phyloP scores from a whole-genome alignment of 345 rosid species.

The Ceriops zippeliana region DNA sequence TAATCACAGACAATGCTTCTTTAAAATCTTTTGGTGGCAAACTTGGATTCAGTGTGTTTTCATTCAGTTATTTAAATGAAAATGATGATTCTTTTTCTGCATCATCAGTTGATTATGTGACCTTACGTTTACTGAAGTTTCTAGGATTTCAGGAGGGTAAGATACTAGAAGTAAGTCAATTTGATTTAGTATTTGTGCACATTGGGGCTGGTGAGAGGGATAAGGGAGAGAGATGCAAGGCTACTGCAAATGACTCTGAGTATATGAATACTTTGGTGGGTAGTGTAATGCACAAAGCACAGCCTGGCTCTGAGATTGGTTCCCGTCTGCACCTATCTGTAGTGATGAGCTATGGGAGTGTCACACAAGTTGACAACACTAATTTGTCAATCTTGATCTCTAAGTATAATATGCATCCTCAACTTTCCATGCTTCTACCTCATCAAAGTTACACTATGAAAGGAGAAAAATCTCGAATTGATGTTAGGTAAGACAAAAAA shows the following conservation, averaged over 20 bases:
- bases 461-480: conserved; percentile 57
- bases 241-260: conserved; percentile 25
- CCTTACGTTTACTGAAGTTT: conserved; percentile 41
- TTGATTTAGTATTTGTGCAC: conserved; percentile 70
- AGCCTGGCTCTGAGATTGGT: conserved; percentile 53
- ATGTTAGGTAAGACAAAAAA: conserved; percentile 60
- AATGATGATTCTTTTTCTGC: conserved; percentile 18
- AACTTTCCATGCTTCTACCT: conserved; percentile 52
- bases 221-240: conserved; percentile 20
- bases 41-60: conserved; percentile 49
- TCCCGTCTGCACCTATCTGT: conserved; percentile 70
- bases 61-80: conserved; percentile 31
- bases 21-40: conserved; percentile 49
- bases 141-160: conserved; percentile 75
- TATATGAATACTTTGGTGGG: conserved; percentile 54
- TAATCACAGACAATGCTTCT: conserved; percentile 43
- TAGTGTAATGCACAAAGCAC: conserved; percentile 41
- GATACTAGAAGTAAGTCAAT: conserved; percentile 40
- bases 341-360: conserved; percentile 65
- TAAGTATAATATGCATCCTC: conserved; percentile 32
- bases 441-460: conserved; percentile 80
- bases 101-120: conserved; percentile 29
- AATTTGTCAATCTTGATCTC: conserved; percentile 38
- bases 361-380: conserved; percentile 35
- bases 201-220: conserved; percentile 40